Evolutionary conservation across 1,139 yeast species (phyloP).

Genomic region (Arxiozyma bovina): DNA sequence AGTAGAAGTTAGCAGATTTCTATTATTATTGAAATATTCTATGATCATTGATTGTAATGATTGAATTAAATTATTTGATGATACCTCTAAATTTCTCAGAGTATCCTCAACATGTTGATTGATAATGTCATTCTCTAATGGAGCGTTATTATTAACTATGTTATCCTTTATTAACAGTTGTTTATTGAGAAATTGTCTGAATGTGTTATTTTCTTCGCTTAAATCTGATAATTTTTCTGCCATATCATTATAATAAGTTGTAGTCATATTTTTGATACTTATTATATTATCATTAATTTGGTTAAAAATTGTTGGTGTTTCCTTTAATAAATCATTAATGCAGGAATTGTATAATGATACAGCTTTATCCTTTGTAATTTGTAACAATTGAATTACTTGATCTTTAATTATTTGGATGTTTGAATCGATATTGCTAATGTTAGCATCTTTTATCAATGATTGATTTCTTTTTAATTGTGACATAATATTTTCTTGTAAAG

Average conservation of each 20-base stretch:
- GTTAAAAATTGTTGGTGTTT: conserved; percentile 21
- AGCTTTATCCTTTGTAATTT: conserved; percentile 15
- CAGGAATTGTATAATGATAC: conserved; percentile 21
- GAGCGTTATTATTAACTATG: conserved; percentile 19
- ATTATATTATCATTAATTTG: conserved; percentile 12
- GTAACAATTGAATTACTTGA: conserved; percentile 18
- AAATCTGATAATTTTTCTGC: conserved; percentile 24
- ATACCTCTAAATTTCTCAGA: conserved; percentile 25
- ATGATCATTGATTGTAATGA: conserved; percentile 23
- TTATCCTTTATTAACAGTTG: conserved; percentile 27
- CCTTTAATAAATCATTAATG: conserved; percentile 18
- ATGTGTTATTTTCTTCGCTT: conserved; percentile 30
- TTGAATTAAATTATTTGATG: conserved; percentile 26
- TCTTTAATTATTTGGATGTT: conserved; percentile 17
- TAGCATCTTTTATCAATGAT: background rate
- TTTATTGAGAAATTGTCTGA: conserved; percentile 29
- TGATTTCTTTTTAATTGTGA: conserved; percentile 6
- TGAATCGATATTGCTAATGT: conserved; percentile 12
- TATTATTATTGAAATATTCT: conserved; percentile 26
- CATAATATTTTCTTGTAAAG: conserved; percentile 16
- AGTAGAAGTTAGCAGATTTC: conserved; percentile 24
- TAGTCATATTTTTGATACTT: conserved; percentile 10
- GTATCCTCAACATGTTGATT: conserved; percentile 21
- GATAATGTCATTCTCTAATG: conserved; percentile 17
- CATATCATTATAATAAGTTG: conserved; percentile 16